Percentiles rank a stretch among this genome's conserved stretches.
phyloP scores from a whole-genome alignment of 805 yeast species.

The Cyberlindnera xylosilytica region DNA sequence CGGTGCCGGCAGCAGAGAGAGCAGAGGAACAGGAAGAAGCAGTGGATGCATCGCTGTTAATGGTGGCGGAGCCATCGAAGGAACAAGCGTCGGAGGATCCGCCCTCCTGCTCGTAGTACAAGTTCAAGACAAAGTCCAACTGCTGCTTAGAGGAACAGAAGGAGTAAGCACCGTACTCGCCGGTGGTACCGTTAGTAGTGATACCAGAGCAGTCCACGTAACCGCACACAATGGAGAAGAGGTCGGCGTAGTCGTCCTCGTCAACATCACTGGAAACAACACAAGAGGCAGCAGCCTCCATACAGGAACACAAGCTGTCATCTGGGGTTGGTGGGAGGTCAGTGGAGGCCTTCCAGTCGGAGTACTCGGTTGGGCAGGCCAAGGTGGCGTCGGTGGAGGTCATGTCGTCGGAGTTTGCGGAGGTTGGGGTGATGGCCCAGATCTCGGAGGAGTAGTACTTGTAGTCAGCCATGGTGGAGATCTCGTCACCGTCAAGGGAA shows the following conservation, averaged over 20 bases:
- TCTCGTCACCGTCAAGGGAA: slow-evolving; percentile 41
- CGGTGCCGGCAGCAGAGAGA: slow-evolving; percentile 62
- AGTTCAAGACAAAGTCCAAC: slow-evolving; percentile 62
- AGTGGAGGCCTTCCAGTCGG: slow-evolving; percentile 65
- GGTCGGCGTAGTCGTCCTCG: slow-evolving; percentile 52
- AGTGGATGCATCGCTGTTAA: slow-evolving; percentile 43
- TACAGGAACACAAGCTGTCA: slow-evolving; percentile 59
- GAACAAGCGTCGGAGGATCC: slow-evolving; percentile 50
- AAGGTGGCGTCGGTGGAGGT: slow-evolving; percentile 43
- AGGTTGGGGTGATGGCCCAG: slow-evolving; percentile 49
- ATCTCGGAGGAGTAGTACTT: slow-evolving; percentile 60
- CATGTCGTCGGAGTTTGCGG: slow-evolving; percentile 38
- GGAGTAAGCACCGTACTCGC: slow-evolving; percentile 70
- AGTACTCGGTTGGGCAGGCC: slow-evolving; percentile 57
- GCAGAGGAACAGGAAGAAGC: slow-evolving; percentile 54
- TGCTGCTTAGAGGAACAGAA: slow-evolving; percentile 66
- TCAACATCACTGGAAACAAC: slow-evolving; percentile 55
- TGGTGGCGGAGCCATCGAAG: slow-evolving; percentile 65
- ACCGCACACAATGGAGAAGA: slow-evolving; percentile 59
- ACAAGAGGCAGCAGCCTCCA: slow-evolving; percentile 53
- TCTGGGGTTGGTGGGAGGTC: slow-evolving; percentile 79
- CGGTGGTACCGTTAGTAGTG: slow-evolving; percentile 56
- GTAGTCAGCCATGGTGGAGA: slow-evolving; percentile 62
- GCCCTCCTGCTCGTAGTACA: slow-evolving; percentile 53
- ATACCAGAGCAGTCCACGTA: slow-evolving; percentile 58